Evolutionary conservation across 768 basidiomycete species (phyloP).

Genomic region (Hygrocybe coccinea): DNA sequence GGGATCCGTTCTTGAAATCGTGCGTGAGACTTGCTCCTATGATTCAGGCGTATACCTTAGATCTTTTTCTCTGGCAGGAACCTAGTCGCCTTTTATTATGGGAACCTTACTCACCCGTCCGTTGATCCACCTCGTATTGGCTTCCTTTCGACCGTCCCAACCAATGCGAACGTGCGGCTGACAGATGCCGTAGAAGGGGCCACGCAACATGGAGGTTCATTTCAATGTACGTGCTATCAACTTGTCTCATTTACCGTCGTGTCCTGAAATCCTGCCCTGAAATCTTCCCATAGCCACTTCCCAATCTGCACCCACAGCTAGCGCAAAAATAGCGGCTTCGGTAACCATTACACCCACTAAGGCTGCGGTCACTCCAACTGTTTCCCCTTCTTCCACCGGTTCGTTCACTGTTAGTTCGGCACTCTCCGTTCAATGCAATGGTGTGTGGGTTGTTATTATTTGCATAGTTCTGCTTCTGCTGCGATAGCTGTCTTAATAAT

Average conservation of each 20-base stretch:
- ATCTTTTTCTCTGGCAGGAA: conserved; percentile 35
- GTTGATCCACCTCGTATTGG: conserved; percentile 66
- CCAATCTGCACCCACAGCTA: conserved; percentile 33
- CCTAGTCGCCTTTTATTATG: conserved; percentile 64
- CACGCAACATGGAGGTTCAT: conserved; percentile 33
- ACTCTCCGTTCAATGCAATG: neutral
- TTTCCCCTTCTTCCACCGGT: neutral
- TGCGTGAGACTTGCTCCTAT: conserved; percentile 31
- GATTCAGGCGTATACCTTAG: neutral
- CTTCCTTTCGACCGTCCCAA: conserved; percentile 57
- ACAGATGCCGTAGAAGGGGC: conserved; percentile 36
- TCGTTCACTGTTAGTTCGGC: neutral
- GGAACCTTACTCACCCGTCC: conserved; percentile 63
- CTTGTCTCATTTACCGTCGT: no score
- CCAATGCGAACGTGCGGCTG: conserved; percentile 41
- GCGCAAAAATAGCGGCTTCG: conserved; percentile 22
- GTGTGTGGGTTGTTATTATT: neutral
- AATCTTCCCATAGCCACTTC: conserved; percentile 25
- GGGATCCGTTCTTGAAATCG: conserved; percentile 69
- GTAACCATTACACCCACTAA: conserved; percentile 16
- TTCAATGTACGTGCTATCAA: conserved; percentile 31
- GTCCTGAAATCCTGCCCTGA: no score
- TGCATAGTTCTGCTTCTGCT: neutral
- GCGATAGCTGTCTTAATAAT: no score
- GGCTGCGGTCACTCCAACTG: neutral